Base-by-base conservation (phyloP, 208 protist genomes). In the Wallacemonas rigidus region DNA sequence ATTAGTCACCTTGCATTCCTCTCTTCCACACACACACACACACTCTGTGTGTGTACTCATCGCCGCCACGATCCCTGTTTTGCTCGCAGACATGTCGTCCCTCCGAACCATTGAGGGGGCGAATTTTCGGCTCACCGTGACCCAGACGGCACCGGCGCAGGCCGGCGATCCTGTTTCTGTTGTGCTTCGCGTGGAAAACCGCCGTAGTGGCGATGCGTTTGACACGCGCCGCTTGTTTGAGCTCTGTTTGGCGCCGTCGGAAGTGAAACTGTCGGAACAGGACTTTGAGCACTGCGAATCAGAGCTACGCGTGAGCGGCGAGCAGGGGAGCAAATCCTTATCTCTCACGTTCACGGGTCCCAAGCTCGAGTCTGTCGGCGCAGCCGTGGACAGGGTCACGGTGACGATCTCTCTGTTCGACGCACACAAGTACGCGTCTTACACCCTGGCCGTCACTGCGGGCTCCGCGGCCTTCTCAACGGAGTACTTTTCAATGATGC, bases 401-500 rank as follows among this genome's bases (percentile, higher is more conserved):
- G 53, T 58, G 53, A 58, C 53, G 14, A 5, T 58, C n/a, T 7
- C n/a, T 5, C 53, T 58, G n/a, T 58, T 7, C 14, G 53, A 58
- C 26, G 53, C 53, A 36, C 53, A 58, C 53, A 58, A 58, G 11
- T 58, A 58, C 53, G 53, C 53, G n/a, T 58, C 53, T n/a, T 58
- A 58, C 53, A 58, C 53, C 14, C 53, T 58, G 6, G 11, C 53
- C 11, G 53, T 58, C n/a, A 58, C 53, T 7, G 9, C 53, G 11
- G 53, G 53, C 53, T 38, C n/a, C 9, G 26, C 53, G 9, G 11
- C 6, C 6, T n/a, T 58, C n/a, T 5, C 26, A 8, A 58, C 53
- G 53, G 53, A 58, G 53, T 58, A 58, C 53, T 58, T 58, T 58
- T 58, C 53, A n/a, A 58, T 58, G 53, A 58, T 58, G 53, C 53